phyloP scores from a whole-genome alignment of 768 basidiomycete species.

The Boletus subcaerulescens region DNA sequence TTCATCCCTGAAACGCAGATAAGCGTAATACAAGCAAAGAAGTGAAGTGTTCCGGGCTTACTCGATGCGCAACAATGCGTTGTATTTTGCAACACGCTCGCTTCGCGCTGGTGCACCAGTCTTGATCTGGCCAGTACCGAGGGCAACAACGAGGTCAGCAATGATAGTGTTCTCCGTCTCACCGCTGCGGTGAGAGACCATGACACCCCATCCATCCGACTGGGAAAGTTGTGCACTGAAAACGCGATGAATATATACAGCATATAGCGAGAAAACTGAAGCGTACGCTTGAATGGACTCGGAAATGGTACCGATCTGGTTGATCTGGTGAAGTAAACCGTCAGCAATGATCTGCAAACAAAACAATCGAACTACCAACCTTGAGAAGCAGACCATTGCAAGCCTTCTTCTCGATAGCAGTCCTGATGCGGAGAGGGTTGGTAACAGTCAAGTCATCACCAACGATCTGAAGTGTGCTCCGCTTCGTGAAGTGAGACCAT shows the following conservation, averaged over 20 bases:
- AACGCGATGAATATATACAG: conserved; percentile 1
- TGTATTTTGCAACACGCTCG: conserved; percentile 97
- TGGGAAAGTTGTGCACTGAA: conserved; percentile 89
- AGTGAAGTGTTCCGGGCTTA: conserved; percentile 37
- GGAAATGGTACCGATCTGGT: conserved; percentile 98
- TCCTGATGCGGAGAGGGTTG: conserved; percentile 96
- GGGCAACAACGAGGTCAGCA: conserved; percentile 92
- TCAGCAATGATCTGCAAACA: neutral
- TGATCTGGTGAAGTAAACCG: conserved; percentile 50
- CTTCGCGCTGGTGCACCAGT: conserved; percentile 95
- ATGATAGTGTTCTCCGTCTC: conserved; percentile 98
- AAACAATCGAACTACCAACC: conserved; percentile 33
- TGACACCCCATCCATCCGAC: conserved; percentile 97
- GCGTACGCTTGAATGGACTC: conserved; percentile 98
- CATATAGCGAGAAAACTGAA: neutral
- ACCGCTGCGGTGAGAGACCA: conserved; percentile 98
- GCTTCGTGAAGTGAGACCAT: conserved; percentile 87
- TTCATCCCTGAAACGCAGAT: conserved; percentile 58
- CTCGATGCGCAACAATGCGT: conserved; percentile 86
- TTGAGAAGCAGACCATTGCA: conserved; percentile 99
- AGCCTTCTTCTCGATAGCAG: conserved; percentile 98
- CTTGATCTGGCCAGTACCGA: conserved; percentile 94
- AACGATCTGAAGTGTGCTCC: conserved; percentile 83
- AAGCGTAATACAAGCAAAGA: neutral
- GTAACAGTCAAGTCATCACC: conserved; percentile 98